Base-by-base conservation (phyloP, 805 yeast genomes). In the Ogataea paradorogensis region DNA sequence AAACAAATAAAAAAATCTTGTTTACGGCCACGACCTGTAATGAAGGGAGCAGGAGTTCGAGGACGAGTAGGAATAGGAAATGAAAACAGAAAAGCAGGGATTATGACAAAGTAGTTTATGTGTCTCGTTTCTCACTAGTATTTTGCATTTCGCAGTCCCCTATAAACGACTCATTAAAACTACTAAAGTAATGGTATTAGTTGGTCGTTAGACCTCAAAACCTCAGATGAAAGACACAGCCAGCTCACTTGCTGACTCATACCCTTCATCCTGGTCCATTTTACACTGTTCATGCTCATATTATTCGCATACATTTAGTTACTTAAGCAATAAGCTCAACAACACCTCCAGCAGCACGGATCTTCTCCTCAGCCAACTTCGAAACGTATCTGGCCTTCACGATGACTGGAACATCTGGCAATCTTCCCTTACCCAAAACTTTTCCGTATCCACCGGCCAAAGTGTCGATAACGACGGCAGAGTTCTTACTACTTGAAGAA, bases 311-410 rank as follows among this genome's bases (percentile, higher is more conserved):
- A 31, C 38, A 27, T 14, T 26, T 13, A 26, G 28, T 23, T 18
- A 62, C 55, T 84, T 88, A 93, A 76, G 99, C 99, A 72, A 93
- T 76, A 71, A 93, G 86, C 82, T 93, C 99, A 73, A 93, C 95
- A 70, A 86, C 99, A 86, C 99, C 99, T 79, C 99, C 99, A 70
- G 84, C 99, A 70, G 95, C 98, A 82, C 86, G 88, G 82, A 93
- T 93, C 83, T 91, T 93, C 81, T 93, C 90, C 84, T 93, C 99
- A 71, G 99, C 99, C 71, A 89, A 84, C 78, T 90, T 84, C 65
- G 97, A 89, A 65, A 93, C 99, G 71, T 84, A 93, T 85, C 99
- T 91, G 62, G 99, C 99, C 79, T 87, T 91, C 71, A 93, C 98
- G 64, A 93, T 89, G 71, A 93, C 95, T 70, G 99, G 99, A 63